A percentile compares a stretch with the other conserved stretches of the same genome.
phyloP scores from a whole-genome alignment of 192 early-diverging fungal genomes.

The Coemansia sp. region DNA sequence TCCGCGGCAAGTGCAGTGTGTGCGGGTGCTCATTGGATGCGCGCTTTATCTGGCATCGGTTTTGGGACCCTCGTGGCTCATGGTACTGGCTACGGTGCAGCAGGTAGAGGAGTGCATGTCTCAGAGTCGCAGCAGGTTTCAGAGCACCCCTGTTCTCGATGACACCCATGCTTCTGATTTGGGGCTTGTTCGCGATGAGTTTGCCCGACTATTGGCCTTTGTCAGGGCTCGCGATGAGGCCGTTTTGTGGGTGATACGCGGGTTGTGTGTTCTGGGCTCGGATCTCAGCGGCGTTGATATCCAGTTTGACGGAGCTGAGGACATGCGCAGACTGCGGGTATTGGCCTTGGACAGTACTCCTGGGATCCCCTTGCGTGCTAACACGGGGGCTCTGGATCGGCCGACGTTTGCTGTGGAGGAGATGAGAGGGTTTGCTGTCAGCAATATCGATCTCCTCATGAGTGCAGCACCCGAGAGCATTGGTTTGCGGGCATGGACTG shows the following conservation, averaged over 20 bases:
- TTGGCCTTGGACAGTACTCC: not conserved
- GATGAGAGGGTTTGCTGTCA: conserved; percentile 32
- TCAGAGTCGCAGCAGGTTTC: conserved; percentile 12
- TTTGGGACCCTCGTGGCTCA: conserved; percentile 82
- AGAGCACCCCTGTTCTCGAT: not conserved
- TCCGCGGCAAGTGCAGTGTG: conserved; percentile 74
- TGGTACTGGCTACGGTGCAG: conserved; percentile 84
- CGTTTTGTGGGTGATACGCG: conserved; percentile 24
- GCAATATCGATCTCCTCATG: conserved; percentile 34
- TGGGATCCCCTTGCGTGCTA: conserved; percentile 42
- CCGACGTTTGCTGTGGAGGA: conserved; percentile 39
- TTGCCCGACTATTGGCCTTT: conserved; percentile 14
- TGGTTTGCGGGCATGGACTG: conserved; percentile 16
- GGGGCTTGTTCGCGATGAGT: conserved; percentile 14
- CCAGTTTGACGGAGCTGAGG: conserved; percentile 1
- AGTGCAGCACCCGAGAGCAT: not conserved
- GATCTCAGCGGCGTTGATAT: conserved; percentile 23
- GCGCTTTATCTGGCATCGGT: conserved; percentile 70
- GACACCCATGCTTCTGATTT: conserved; percentile 12
- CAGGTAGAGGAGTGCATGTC: conserved; percentile 77
- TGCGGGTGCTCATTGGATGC: conserved; percentile 69
- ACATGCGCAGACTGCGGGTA: conserved; percentile 18
- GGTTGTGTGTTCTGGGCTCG: conserved; percentile 31
- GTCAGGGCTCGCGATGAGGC: conserved; percentile 17
- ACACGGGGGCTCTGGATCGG: conserved; percentile 36